A percentile compares a stretch with the other conserved stretches of the same genome.
Conservation (phyloP, 345 rosid genomes). For the Atalantia buxifolia region DNA sequence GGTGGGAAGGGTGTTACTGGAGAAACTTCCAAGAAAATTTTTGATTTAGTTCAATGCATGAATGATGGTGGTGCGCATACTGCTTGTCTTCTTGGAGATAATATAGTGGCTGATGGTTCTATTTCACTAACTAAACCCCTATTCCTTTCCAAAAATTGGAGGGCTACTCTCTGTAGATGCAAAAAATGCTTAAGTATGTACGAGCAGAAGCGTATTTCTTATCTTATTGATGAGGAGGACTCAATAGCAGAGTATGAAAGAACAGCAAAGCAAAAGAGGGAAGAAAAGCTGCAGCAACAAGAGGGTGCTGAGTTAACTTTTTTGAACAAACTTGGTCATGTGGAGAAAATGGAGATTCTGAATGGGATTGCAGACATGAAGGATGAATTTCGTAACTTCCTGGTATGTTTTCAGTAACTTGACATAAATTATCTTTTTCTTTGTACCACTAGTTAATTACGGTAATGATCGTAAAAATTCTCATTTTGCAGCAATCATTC, state of each 20-base stretch:
- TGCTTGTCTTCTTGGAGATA: constrained; percentile 43
- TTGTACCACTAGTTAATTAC: not conserved
- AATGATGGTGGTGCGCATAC: constrained; percentile 14
- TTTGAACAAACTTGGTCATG: constrained; percentile 72
- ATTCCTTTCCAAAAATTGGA: constrained; percentile 87
- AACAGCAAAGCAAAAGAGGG: constrained; percentile 81
- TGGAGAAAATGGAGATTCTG: constrained; percentile 87
- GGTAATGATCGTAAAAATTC: not conserved
- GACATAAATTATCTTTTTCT: not conserved
- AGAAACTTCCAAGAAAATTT: constrained; percentile 47
- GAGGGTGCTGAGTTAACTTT: constrained; percentile 66
- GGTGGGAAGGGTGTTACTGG: constrained; percentile 25
- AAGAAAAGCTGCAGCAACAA: constrained; percentile 80
- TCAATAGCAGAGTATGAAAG: constrained; percentile 87
- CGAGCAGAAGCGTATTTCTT: constrained; percentile 51
- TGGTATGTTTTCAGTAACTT: constrained; percentile 44
- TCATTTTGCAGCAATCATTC: constrained; percentile 51
- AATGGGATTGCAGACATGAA: constrained; percentile 83
- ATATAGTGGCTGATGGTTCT: constrained; percentile 17
- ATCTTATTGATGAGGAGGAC: constrained; percentile 76
- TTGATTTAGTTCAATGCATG: constrained; percentile 17
- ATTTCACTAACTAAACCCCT: constrained; percentile 51
- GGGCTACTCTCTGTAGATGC: constrained; percentile 79
- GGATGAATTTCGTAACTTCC: constrained; percentile 60
- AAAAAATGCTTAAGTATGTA: constrained; percentile 66